Percentiles rank a stretch among this genome's conserved stretches.
These are phyloP conservation scores for Entomortierella lignicola DNA, from an alignment of 192 early-diverging fungal species.

Conservation along the genomic window DNA sequence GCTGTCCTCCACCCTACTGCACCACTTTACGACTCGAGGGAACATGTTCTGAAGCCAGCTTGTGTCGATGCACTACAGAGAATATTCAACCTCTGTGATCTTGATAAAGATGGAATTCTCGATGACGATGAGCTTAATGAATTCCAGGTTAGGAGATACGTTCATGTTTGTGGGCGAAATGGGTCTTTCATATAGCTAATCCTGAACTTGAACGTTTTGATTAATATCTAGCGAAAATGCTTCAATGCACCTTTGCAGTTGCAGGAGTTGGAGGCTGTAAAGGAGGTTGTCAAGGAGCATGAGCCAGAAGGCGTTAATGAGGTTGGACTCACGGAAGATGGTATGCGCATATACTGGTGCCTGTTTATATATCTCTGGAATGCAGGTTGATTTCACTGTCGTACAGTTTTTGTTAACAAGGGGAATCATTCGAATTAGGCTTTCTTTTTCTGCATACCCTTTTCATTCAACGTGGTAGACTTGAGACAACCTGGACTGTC, in stretches of 20 bases:
- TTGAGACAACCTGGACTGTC: slow-evolving; percentile 99
- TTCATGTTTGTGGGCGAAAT: neutral
- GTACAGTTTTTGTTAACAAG: neutral
- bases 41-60: slow-evolving; percentile 89
- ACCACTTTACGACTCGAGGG: slow-evolving; percentile 94
- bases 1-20: slow-evolving; percentile 97
- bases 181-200: too few relatives aligned
- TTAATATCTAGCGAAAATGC: slow-evolving; percentile 81
- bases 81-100: slow-evolving; percentile 96
- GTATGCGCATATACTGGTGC: slow-evolving; percentile 23
- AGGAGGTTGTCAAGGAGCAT: slow-evolving; percentile 92
- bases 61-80: slow-evolving; percentile 92
- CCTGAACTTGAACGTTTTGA: too few relatives aligned
- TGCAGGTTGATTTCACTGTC: neutral
- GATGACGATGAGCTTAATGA: slow-evolving; percentile 97
- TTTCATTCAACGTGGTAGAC: slow-evolving; percentile 95
- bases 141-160: slow-evolving; percentile 77
- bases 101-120: slow-evolving; percentile 91
- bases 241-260: slow-evolving; percentile 96
- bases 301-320: slow-evolving; percentile 89
- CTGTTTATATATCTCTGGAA: neutral
- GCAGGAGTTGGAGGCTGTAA: slow-evolving; percentile 96
- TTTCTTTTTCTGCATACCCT: slow-evolving; percentile 95
- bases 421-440: slow-evolving; percentile 48
- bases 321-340: slow-evolving; percentile 88